phyloP scores from a whole-genome alignment of 345 rosid genomes.

The Brassica napus region Da-Ae NC_063451.1:40141001-40141500 shows the following conservation, averaged over 20 bases:
- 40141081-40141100: too few species aligned
- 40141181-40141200: neutral
- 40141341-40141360: neutral
- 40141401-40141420: neutral
- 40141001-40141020: too few species aligned
- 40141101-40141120: neutral
- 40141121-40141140: neutral
- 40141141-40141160: neutral
- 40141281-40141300: neutral
- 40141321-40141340: neutral
- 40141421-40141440: neutral
- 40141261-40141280: neutral
- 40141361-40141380: neutral
- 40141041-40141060: too few species aligned
- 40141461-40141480: slow-evolving; percentile 1
- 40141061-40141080: neutral
- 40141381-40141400: neutral
- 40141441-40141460: neutral
- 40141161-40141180: neutral
- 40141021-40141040: too few species aligned
- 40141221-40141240: neutral
- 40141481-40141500: neutral
- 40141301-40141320: neutral
- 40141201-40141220: neutral
- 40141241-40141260: neutral